phyloP scores from a whole-genome alignment of 495 filamentous ascomycete species.

The Clohesyomyces aquaticus region DNA sequence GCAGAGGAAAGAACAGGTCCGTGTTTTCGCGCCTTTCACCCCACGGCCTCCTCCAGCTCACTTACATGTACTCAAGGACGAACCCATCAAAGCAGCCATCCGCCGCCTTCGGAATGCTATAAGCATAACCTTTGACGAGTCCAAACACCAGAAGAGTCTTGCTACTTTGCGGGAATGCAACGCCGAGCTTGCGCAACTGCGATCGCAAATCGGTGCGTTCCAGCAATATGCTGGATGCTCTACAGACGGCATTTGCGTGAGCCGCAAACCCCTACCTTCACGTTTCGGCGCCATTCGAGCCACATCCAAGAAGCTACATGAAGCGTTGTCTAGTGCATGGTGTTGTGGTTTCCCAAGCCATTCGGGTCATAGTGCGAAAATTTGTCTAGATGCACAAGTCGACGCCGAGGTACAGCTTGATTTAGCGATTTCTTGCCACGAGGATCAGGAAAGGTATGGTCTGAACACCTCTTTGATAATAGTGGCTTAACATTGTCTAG shows the following conservation, averaged over 20 bases:
- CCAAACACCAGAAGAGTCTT: slow-evolving; percentile 17
- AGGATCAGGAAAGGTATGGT: too few relatives aligned
- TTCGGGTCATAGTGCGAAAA: slow-evolving; percentile 43
- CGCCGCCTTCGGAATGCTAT: slow-evolving; percentile 12
- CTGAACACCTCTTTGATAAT: too few relatives aligned
- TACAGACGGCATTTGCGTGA: not conserved
- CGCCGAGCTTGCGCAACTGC: slow-evolving; percentile 12
- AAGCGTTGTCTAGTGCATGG: slow-evolving; percentile 47
- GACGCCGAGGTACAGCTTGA: slow-evolving; percentile 20
- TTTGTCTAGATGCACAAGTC: slow-evolving; percentile 44
- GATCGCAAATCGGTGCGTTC: slow-evolving; percentile 22
- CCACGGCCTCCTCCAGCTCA: not conserved
- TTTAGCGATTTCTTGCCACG: slow-evolving; percentile 33
- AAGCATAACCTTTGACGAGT: slow-evolving; percentile 22
- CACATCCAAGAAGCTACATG: slow-evolving; percentile 46
- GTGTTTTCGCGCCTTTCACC: not conserved
- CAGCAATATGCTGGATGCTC: slow-evolving; percentile 8
- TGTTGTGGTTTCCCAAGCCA: slow-evolving; percentile 39
- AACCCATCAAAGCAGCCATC: slow-evolving; percentile 22
- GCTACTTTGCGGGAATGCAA: slow-evolving; percentile 19
- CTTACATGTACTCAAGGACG: slow-evolving; percentile 3
- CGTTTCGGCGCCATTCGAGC: slow-evolving; percentile 39
- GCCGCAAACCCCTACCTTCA: not conserved
- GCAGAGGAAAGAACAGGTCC: slow-evolving; percentile 18
- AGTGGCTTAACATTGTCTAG: not conserved